Base-by-base conservation (phyloP, 495 filamentous ascomycete species). In the Aspergillus cavernicola region DNA sequence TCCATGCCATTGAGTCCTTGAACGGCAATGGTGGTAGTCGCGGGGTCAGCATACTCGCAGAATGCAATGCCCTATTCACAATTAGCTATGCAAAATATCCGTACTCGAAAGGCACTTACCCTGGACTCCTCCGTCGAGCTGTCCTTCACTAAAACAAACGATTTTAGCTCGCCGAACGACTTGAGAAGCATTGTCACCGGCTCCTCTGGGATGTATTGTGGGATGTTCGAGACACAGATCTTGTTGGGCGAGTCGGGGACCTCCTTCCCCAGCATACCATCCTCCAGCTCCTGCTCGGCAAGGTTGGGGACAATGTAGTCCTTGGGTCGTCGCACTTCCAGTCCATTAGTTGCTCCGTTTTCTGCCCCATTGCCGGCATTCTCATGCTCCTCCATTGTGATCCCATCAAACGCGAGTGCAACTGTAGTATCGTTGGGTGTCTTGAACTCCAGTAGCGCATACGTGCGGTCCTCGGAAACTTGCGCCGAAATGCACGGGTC, bases 221-320 rank as follows among this genome's bases (percentile, higher is more conserved):
- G 91, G 50, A 99, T 85, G 65, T 95, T 92, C 5, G 89, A 82
- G 41, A 99, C 80, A 67, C 90, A 87, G 56, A 99, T 89, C 73
- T 99, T 99, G 74, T 97, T 89, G 32, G 87, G 88, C 16, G 88
- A 93, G 64, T 99, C 93, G 24, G 90, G 80, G 35, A 97, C 93
- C 29, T 89, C 77, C 55, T 78, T 86, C 29, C 90, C 85, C 38
- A 96, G 77, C 10, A 85, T 80, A 12, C 87, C 92, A 48, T 87
- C 87, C 66, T 91, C 84, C 59, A 84, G 83, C 32, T 87, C 81
- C 22, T 82, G 77, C 12, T 93, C 88, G 46, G 91, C 88, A n/a
- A 84, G 74, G 29, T 86, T 83, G 22, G 93, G 95, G 22, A 93
- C 89, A 66, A 99, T 97, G 69, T 99, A 99, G 66, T 99, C 95